These are phyloP conservation scores for Porodaedalea pini DNA, from an alignment of 1,284 basidiomycete species.

Conservation along the genomic window DNA sequence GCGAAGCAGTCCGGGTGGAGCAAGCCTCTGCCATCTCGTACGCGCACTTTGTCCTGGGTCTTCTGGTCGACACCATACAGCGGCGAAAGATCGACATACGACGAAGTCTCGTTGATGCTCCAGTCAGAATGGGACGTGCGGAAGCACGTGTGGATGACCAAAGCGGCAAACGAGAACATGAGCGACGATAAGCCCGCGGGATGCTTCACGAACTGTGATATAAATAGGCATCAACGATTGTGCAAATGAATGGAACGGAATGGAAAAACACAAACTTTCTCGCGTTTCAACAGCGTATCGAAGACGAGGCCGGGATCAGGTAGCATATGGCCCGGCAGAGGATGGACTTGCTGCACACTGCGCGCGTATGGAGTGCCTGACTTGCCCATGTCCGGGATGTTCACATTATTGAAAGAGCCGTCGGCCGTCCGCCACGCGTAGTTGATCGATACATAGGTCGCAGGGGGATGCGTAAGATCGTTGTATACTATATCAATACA, in stretches of 20 bases:
- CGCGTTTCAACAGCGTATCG: conserved; percentile 51
- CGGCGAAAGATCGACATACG: conserved; percentile 74
- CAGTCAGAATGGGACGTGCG: conserved; percentile 63
- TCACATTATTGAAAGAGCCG: conserved; percentile 71
- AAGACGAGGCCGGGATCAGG: conserved; percentile 79
- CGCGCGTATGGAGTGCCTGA: conserved; percentile 73
- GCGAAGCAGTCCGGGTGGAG: conserved; percentile 72
- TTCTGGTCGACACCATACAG: conserved; percentile 40
- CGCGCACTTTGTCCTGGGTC: conserved; percentile 31
- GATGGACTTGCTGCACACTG: conserved; percentile 69
- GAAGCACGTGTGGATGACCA: conserved; percentile 81
- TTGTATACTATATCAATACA: conserved; percentile 54
- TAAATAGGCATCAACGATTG: neutral
- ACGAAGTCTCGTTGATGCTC: conserved; percentile 80
- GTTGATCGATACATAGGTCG: conserved; percentile 57
- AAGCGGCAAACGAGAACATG: conserved; percentile 80
- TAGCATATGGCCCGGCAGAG: conserved; percentile 60
- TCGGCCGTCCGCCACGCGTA: conserved; percentile 69
- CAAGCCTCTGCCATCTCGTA: conserved; percentile 60
- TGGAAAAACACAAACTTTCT: conserved; percentile 31
- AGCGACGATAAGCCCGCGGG: conserved; percentile 74
- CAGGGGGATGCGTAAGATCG: conserved; percentile 72
- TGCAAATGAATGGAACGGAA: neutral
- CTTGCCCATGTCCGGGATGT: conserved; percentile 67
- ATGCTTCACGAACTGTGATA: conserved; percentile 68